These are phyloP conservation scores for Clavispora santaluciae DNA, from an alignment of 805 yeast genomes.

Conservation along the genomic window DNA sequence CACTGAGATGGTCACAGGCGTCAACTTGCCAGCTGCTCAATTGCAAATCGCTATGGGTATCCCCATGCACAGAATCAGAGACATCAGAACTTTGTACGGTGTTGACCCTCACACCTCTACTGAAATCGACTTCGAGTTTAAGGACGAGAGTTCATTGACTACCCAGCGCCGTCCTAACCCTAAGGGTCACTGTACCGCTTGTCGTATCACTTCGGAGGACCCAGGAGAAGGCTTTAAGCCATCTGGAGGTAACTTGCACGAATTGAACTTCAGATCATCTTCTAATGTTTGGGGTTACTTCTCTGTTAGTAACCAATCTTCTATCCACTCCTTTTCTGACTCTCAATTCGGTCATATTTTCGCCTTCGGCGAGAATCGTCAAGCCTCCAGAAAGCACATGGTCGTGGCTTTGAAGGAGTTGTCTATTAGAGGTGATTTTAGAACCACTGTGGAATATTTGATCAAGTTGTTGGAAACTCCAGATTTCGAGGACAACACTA, in stretches of 20 bases:
- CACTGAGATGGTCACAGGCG: slow-evolving; percentile 99
- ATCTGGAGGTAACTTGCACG: slow-evolving; percentile 94
- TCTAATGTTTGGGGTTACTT: slow-evolving; percentile 99
- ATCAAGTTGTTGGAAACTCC: slow-evolving; percentile 94
- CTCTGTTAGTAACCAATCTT: slow-evolving; percentile 93
- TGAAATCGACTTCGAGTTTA: slow-evolving; percentile 86
- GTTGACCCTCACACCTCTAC: slow-evolving; percentile 92
- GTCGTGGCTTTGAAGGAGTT: slow-evolving; percentile 96
- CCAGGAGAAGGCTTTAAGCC: slow-evolving; percentile 99
- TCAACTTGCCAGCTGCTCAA: slow-evolving; percentile 97
- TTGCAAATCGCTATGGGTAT: slow-evolving; percentile 99
- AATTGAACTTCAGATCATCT: slow-evolving; percentile 92
- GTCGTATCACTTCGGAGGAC: slow-evolving; percentile 98
- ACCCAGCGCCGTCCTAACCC: slow-evolving; percentile 92
- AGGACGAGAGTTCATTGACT: slow-evolving; percentile 60
- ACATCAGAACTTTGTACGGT: slow-evolving; percentile 89
- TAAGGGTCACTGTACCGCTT: slow-evolving; percentile 98
- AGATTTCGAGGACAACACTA: slow-evolving; percentile 92
- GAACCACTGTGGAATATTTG: slow-evolving; percentile 95
- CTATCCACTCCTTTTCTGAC: slow-evolving; percentile 96
- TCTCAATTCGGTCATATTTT: slow-evolving; percentile 99
- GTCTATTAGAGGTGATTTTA: slow-evolving; percentile 96
- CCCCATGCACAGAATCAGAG: slow-evolving; percentile 91
- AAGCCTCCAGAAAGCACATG: slow-evolving; percentile 97
- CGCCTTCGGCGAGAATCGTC: slow-evolving; percentile 98